A percentile compares a stretch with the other conserved stretches of the same genome.
These are phyloP conservation scores for Diaporthe australafricana DNA, from an alignment of 2,329 filamentous ascomycete species.

Conservation along the genomic window DNA sequence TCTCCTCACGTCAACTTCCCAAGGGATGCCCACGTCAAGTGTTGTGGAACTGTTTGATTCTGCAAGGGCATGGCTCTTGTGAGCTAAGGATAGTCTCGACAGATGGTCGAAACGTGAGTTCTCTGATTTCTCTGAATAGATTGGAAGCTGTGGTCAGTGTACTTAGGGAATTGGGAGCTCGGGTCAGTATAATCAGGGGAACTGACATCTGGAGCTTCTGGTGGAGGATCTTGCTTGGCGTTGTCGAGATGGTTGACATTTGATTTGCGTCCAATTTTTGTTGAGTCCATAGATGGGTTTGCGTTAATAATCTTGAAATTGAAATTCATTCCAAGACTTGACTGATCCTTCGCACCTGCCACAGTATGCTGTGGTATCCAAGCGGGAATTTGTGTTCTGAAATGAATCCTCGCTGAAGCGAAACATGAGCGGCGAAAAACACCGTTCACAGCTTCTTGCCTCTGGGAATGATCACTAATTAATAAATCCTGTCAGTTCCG, in stretches of 20 bases:
- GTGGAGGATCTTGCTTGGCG: background rate
- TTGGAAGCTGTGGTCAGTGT: constrained; percentile 4
- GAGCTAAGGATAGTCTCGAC: background rate
- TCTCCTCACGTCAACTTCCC: background rate
- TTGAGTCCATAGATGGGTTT: background rate
- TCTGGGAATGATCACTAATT: background rate
- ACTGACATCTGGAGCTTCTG: background rate
- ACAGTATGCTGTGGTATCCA: background rate
- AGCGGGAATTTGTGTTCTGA: background rate
- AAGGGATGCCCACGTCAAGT: background rate
- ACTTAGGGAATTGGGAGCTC: background rate
- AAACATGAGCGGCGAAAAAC: background rate
- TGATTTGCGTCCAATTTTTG: background rate
- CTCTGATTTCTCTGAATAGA: background rate
- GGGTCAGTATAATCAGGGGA: background rate
- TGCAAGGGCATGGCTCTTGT: background rate
- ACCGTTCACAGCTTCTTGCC: background rate
- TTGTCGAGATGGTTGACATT: background rate
- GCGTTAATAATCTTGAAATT: background rate
- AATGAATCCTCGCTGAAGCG: background rate
- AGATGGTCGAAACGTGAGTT: background rate
- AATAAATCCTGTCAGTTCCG: background rate
- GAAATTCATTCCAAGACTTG: background rate
- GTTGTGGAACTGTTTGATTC: background rate
- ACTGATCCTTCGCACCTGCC: background rate